Evolutionary conservation across 805 yeast genomes (phyloP), one percentile per base, ranked within the genome.

Genomic region (Kodamaea neixiangensis): DNA sequence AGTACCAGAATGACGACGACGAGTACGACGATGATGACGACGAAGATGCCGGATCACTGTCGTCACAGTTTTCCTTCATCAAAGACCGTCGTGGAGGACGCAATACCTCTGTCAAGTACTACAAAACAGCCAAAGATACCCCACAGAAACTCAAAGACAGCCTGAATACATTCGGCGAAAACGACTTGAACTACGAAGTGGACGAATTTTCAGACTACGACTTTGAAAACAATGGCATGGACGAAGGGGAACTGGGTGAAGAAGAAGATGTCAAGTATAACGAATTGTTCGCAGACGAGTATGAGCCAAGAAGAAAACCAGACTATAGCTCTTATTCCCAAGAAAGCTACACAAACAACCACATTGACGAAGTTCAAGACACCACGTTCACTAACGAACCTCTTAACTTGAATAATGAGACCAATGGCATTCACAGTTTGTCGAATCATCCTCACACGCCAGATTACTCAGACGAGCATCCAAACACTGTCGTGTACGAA

Each of bases 1-100:
- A 20, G 2, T 9, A 37, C 21, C 17, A 39, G 31, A 42, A 34
- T 7, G 39, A 46, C 7, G 42, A 46, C 7, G 42, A 31, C 10
- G 17, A 22, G 34, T 14, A 43, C 13, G 37, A 35, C 10, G 47
- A 35, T 31, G 51, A 47, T 13, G 47, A 35, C 20, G 54, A 48
- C 17, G 40, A 49, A 14, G 51, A 42, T 14, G 54, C 50, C 19
- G 54, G 53, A 7, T 56, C 55, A 14, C 44, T 51, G 19, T 71
- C 76, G 1, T 72, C 76, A 1, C 76, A 70, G 48, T 82, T 81
- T 55, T 81, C 86, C 1, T 82, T 82, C 55, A 82, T 79, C 44
- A 69, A 71, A 40, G 75, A 72, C 14, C 66, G 64, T 18, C 49
- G 60, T 1, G 72, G 78, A n/a, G 82, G 81, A 2, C 68, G 86